These are phyloP conservation scores for Lodderomyces margitis DNA, from an alignment of 1,139 yeast species.

Conservation along the genomic window DNA sequence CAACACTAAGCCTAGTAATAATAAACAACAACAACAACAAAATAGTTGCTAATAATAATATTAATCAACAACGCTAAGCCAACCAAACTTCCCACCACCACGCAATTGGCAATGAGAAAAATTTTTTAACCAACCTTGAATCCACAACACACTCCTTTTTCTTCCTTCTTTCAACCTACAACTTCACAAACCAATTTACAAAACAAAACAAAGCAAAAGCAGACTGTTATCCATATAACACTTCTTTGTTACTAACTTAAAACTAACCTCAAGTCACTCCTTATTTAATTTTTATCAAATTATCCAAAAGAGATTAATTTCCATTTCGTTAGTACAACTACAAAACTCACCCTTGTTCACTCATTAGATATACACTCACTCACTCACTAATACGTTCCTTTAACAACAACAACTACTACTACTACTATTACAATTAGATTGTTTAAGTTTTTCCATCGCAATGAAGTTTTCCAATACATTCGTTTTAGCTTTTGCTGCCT, in stretches of 20 bases:
- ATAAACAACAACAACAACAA: too few relatives aligned
- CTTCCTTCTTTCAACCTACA: neutral
- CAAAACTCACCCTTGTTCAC: neutral
- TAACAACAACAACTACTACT: conserved; percentile 1
- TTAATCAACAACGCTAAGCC: neutral
- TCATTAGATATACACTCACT: neutral
- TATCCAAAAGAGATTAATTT: neutral
- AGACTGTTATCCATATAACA: neutral
- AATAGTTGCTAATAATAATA: neutral
- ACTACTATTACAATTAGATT: conserved; percentile 5
- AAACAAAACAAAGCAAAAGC: too few relatives aligned
- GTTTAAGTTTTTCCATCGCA: neutral
- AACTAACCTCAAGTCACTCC: conserved; percentile 15
- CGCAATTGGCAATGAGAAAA: too few relatives aligned
- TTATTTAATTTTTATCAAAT: conserved; percentile 7
- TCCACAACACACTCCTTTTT: neutral
- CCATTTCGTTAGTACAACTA: neutral
- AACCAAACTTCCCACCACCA: too few relatives aligned
- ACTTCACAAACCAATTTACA: neutral
- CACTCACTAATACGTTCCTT: neutral
- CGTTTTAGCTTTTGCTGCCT: conserved; percentile 38
- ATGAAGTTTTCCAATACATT: conserved; percentile 35
- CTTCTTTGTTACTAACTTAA: conserved; percentile 1
- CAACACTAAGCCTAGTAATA: too few relatives aligned
- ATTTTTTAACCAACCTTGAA: neutral